Evolutionary conservation across 441 rosid genomes (phyloP).

Genomic region (Gossypium trilobum): DNA sequence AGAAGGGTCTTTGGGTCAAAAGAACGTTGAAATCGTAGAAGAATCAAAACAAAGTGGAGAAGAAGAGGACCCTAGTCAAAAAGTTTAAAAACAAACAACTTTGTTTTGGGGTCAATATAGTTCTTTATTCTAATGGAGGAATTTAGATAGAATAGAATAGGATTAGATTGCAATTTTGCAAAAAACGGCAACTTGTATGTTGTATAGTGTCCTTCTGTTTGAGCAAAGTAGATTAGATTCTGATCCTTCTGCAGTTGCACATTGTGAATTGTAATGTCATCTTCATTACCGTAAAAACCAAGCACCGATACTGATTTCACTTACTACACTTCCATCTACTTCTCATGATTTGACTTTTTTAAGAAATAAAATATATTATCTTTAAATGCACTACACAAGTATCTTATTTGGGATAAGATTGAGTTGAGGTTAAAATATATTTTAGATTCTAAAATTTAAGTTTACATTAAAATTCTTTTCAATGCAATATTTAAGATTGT

Average conservation of each 20-base stretch:
- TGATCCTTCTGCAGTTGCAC: conserved; percentile 10
- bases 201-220: not conserved
- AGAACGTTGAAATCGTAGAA: conserved; percentile 29
- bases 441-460: too few species aligned
- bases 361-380: too few species aligned
- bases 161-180: conserved; percentile 10
- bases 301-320: too few species aligned
- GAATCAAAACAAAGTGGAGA: conserved; percentile 38
- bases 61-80: conserved; percentile 16
- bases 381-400: too few species aligned
- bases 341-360: too few species aligned
- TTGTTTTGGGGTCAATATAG: not conserved
- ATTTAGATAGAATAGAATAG: not conserved
- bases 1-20: conserved; percentile 28
- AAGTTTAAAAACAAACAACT: conserved; percentile 23
- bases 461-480: too few species aligned
- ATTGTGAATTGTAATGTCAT: not conserved
- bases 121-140: conserved; percentile 13
- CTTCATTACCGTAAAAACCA: not conserved
- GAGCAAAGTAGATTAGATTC: not conserved
- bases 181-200: conserved; percentile 13
- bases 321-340: too few species aligned
- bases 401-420: too few species aligned
- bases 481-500: too few species aligned
- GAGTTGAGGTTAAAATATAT: too few species aligned